A percentile compares a stretch with the other conserved stretches of the same genome.
phyloP scores from a whole-genome alignment of 2,329 filamentous ascomycete species.

The Sphaerulina musiva region DNA sequence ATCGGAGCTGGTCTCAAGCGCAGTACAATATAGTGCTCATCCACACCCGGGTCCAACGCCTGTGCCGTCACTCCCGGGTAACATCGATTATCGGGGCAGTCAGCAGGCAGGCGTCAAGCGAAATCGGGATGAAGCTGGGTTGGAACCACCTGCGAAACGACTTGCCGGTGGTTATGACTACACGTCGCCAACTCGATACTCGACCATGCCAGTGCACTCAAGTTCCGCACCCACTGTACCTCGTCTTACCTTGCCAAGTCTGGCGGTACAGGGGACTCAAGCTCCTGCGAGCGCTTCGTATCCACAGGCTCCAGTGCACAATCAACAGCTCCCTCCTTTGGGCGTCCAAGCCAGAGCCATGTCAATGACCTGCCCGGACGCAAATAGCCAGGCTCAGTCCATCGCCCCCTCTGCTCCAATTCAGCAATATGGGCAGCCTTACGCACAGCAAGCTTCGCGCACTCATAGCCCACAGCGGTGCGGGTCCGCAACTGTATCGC shows the following conservation, averaged over 20 bases:
- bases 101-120: conserved; percentile 46
- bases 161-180: conserved; percentile 25
- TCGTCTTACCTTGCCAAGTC: conserved; percentile 63
- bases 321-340: conserved; percentile 55
- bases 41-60: conserved; percentile 36
- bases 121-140: conserved; percentile 48
- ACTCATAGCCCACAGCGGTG: conserved; percentile 47
- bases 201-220: conserved; percentile 34
- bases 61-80: conserved; percentile 39
- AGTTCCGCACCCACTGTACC: conserved; percentile 29
- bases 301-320: conserved; percentile 12
- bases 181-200: conserved; percentile 27
- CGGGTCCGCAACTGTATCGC: conserved; percentile 56
- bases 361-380: conserved; percentile 64
- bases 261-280: conserved; percentile 54
- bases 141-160: conserved; percentile 55
- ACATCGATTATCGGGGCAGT: conserved; percentile 31
- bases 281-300: conserved; percentile 22
- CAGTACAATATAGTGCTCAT: conserved; percentile 38
- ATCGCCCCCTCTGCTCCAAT: conserved; percentile 21
- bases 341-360: conserved; percentile 57
- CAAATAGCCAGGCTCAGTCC: conserved; percentile 47
- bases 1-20: conserved; percentile 29
- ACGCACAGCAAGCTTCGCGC: conserved; percentile 37
- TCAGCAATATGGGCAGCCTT: conserved; percentile 19